Conservation (phyloP, 306 rosid species). For the Ormosia emarginata region DNA sequence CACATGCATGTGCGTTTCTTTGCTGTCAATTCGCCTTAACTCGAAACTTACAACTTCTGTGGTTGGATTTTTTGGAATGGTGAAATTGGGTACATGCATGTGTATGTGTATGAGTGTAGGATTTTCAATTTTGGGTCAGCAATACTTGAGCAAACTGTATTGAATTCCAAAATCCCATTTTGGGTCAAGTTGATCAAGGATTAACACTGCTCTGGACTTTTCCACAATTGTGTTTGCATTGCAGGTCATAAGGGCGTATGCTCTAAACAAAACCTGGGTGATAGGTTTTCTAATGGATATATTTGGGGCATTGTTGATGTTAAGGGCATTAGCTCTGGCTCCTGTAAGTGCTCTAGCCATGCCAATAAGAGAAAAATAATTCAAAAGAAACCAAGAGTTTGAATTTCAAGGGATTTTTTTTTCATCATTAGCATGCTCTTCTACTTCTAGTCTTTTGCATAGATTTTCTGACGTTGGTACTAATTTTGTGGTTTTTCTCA, state of each 20-base stretch:
- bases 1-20: not conserved
- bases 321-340: constrained; percentile 81
- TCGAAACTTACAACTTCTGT: not conserved
- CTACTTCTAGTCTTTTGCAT: not conserved
- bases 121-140: too few relatives aligned
- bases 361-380: not conserved
- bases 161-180: not conserved
- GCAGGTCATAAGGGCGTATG: constrained; percentile 83
- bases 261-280: constrained; percentile 66
- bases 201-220: not conserved
- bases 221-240: constrained; percentile 1
- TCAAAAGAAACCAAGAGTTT: not conserved
- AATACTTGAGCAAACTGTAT: not conserved
- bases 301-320: constrained; percentile 76
- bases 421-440: not conserved
- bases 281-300: constrained; percentile 84
- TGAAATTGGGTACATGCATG: not conserved
- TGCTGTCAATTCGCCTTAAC: not conserved
- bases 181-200: not conserved
- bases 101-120: not conserved
- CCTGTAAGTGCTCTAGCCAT: constrained; percentile 57
- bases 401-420: not conserved
- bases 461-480: not conserved
- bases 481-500: constrained; percentile 6
- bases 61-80: not conserved